Base-by-base conservation (phyloP, 2,329 filamentous ascomycete species). In the Calonectria crousiana region DNA sequence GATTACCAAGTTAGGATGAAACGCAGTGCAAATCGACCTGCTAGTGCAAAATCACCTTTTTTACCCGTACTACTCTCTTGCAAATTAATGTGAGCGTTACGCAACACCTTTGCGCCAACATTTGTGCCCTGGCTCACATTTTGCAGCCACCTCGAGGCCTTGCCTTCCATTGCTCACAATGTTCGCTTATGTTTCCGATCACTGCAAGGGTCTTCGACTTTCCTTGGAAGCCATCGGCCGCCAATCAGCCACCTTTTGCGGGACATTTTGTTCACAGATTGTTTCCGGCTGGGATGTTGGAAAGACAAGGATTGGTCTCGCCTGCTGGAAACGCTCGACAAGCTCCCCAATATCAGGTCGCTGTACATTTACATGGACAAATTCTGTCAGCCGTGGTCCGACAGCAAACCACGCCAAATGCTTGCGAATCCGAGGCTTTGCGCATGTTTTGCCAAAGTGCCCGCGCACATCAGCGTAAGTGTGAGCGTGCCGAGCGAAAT, bases 51-150 rank as follows among this genome's bases (percentile, higher is more conserved):
- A 13, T 23, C 56, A 60, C 56, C 56, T 1, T 60, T 60, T 41
- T 4, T 60, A 8, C 32, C 56, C 2, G 16, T 36, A 14, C 10
- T 60, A 2, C 34, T 60, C 3, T 38, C 32, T 26, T 60, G 56
- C 23, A 38, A 60, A 60, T 38, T 38, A 14, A 60, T 38, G 56
- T 60, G 6, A 18, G 56, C 26, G 16, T 9, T 6, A 26, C 3
- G 1, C 2, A 4, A 10, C 34, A 11, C 4, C 18, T 8, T 23
- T n/a, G 4, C 2, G 32, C 3, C 13, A 2, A 1, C 10, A 38
- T 58, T 36, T 1, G n/a, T 38, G 5, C 4, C 32, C 23, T 8
- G 2, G 3, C 32, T 60, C n/a, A 60, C 34, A 60, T 1, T 38
- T 38, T 2, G 1, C n/a, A 60, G 56, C 4, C 56, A 60, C 23